These are phyloP conservation scores for Raffaelea arxii DNA, from an alignment of 2,329 filamentous ascomycete species.

Conservation along the genomic window DNA sequence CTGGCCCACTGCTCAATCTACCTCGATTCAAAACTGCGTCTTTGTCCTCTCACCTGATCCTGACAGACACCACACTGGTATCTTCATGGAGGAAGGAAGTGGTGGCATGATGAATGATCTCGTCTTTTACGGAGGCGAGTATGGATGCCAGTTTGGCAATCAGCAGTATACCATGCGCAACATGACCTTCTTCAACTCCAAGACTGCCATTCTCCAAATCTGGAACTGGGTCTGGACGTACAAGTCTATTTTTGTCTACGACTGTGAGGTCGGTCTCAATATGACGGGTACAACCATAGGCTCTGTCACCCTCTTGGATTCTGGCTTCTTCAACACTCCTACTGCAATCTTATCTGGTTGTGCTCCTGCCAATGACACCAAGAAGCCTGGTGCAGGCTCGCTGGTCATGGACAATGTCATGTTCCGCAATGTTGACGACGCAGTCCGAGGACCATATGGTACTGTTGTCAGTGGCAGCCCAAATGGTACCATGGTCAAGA, in stretches of 20 bases:
- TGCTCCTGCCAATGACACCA: conserved; percentile 18
- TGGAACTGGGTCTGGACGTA: conserved; percentile 75
- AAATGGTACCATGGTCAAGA: conserved; percentile 37
- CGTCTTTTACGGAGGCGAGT: conserved; percentile 58
- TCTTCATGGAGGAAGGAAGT: conserved; percentile 54
- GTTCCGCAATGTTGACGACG: conserved; percentile 28
- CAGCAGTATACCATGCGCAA: conserved; percentile 66
- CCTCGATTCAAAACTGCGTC: conserved; percentile 47
- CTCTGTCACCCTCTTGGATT: conserved; percentile 68
- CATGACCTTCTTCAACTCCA: conserved; percentile 52
- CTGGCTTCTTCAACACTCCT: conserved; percentile 61
- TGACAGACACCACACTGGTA: conserved; percentile 43
- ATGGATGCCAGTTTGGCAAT: conserved; percentile 48
- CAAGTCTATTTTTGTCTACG: conserved; percentile 53
- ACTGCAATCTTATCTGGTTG: conserved; percentile 58
- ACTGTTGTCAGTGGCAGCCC: conserved; percentile 45
- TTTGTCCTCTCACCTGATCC: conserved; percentile 38
- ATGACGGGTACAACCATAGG: conserved; percentile 62
- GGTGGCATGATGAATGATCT: conserved; percentile 62
- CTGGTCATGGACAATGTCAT: conserved; percentile 38
- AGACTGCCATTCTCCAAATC: conserved; percentile 59
- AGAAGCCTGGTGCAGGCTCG: conserved; percentile 30
- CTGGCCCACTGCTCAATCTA: conserved; percentile 61
- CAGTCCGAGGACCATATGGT: conserved; percentile 31
- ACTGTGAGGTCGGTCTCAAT: conserved; percentile 57